Base-by-base conservation (phyloP, 768 basidiomycete genomes). In the Tulasnella sp. region DNA sequence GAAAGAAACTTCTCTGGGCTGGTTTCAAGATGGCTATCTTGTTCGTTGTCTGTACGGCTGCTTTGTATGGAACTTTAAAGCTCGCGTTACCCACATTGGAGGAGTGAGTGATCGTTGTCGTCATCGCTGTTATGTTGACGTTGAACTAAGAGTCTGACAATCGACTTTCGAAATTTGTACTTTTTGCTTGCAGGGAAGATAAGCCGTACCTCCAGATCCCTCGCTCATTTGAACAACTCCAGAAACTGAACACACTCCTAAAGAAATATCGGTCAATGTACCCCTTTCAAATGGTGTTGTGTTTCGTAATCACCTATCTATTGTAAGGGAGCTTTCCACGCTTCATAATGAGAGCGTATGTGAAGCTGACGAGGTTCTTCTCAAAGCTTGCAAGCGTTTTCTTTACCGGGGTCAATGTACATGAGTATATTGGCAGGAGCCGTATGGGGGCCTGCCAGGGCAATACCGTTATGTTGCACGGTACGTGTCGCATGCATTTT, bases 371-470 rank as follows among this genome's bases (percentile, higher is more conserved):
- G 15, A 38, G 15, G 15, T 7, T 38, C 34, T 15, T 12, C 19
- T 55, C 22, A 9, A 67, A 94, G 92, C 72, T 76, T 97, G 5
- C 93, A 98, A 76, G 91, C 92, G 0, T 98, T 97, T 72, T 93
- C 92, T 5, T 78, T 97, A 12, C 93, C 94, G 0, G 93, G 93
- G 1, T 94, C 92, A 44, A 94, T 98, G 92, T 98, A 98, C 68
- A 80, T 98, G 49, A 92, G 92, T 54, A 96, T 98, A 66, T 82
- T 97, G 11, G 92, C 88, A 19, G 94, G 94, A 31, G 94, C 94
- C 0, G 87, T 96, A 2, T 98, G 92, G 84, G 93, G 93, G 41
- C 84, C 94, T 27, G 72, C 87, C 2, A 73, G 82, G 10, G 93
- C 93, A 0, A 77, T 97, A 3, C 85, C 88, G 3, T 78, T 98